phyloP scores from a whole-genome alignment of 345 rosid species.

The Aquilaria sinensis region DNA sequence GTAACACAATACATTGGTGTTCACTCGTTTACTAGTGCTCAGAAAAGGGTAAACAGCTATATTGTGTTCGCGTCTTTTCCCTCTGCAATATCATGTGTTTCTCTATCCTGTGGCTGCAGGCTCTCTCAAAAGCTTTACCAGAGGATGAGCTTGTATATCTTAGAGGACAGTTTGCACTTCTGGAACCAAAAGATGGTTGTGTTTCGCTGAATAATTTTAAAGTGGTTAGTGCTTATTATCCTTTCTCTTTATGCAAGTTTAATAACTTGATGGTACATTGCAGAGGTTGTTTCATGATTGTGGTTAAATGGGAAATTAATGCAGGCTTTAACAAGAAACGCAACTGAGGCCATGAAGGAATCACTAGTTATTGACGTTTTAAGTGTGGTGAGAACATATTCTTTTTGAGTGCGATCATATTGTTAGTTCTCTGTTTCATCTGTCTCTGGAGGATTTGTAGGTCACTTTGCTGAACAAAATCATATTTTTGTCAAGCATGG shows the following conservation, averaged over 20 bases:
- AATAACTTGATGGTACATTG: not conserved
- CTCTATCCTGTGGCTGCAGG: conserved; percentile 34
- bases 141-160: conserved; percentile 81
- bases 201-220: conserved; percentile 67
- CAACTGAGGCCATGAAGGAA: conserved; percentile 82
- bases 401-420: not conserved
- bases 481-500: no score
- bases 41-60: no score
- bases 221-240: conserved; percentile 37
- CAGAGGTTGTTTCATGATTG: no score
- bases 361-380: conserved; percentile 72
- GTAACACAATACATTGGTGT: not conserved
- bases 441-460: no score
- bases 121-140: conserved; percentile 85
- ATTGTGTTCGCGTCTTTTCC: conserved; percentile 3
- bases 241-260: not conserved
- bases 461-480: no score
- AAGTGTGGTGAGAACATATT: conserved; percentile 37
- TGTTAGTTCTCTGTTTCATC: not conserved
- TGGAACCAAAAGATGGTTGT: conserved; percentile 81
- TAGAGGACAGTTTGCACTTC: conserved; percentile 64
- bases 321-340: conserved; percentile 67
- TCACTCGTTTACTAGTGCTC: not conserved
- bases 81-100: conserved; percentile 2
- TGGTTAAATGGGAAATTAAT: conserved; percentile 3